Conservation (phyloP, 805 yeast species). For the Candida gorgasii region DNA sequence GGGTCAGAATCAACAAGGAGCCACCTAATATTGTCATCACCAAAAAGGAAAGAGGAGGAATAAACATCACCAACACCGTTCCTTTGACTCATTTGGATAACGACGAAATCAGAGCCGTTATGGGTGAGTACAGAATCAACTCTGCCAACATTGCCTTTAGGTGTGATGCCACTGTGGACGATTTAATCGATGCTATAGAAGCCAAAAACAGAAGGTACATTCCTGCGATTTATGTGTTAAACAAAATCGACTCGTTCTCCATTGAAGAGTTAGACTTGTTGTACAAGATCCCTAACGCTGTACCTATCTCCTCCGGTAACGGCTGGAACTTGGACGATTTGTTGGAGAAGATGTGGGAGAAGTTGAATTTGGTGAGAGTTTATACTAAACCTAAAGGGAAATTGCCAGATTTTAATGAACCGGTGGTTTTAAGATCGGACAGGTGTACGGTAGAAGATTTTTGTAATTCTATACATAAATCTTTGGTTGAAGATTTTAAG, state of each 20-base stretch:
- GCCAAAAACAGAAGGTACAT: slow-evolving; percentile 88
- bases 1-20: slow-evolving; percentile 85
- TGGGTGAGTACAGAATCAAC: slow-evolving; percentile 92
- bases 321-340: slow-evolving; percentile 98
- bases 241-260: slow-evolving; percentile 94
- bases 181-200: slow-evolving; percentile 90
- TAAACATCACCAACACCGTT: slow-evolving; percentile 89
- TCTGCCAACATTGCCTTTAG: slow-evolving; percentile 96
- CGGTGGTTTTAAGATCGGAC: slow-evolving; percentile 84
- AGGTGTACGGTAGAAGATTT: slow-evolving; percentile 90
- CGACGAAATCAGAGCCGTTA: slow-evolving; percentile 94
- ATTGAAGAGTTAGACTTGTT: slow-evolving; percentile 89
- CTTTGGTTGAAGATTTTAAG: slow-evolving; percentile 89
- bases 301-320: slow-evolving; percentile 92
- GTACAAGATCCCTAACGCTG: slow-evolving; percentile 93
- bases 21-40: slow-evolving; percentile 93
- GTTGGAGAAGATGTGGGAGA: slow-evolving; percentile 93
- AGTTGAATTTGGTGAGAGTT: slow-evolving; percentile 86
- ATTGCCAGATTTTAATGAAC: slow-evolving; percentile 91
- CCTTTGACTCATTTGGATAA: slow-evolving; percentile 88
- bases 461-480: slow-evolving; percentile 94
- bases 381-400: slow-evolving; percentile 96
- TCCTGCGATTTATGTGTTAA: slow-evolving; percentile 92
- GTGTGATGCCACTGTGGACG: slow-evolving; percentile 98
- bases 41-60: slow-evolving; percentile 95